Base-by-base conservation (phyloP, 257 asterid species). In the Leptodermis oblonga region DNA sequence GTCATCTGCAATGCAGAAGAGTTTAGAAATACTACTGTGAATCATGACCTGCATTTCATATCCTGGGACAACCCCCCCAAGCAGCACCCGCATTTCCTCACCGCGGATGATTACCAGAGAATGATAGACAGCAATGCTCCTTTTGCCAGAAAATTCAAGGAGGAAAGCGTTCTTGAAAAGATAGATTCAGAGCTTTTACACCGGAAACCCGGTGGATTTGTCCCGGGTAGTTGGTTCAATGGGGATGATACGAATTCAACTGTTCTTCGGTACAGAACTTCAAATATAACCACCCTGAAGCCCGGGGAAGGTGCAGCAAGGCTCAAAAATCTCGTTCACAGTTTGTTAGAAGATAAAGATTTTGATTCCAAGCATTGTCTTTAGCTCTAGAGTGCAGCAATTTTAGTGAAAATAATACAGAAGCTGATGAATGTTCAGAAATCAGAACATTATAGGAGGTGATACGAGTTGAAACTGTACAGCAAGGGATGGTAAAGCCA, bases 61-160 rank as follows among this genome's bases (percentile, higher is more conserved):
- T 89, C 95, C 67, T 89, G 96, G 96, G 96, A 89, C 75, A 84
- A 87, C 67, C 96, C 95, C 62, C 96, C 96, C 7, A 84, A 87
- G 75, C 96, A 90, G 80, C 95, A 90, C 72, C 96, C 96, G 1
- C 95, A 84, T 80, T 83, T 81, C 84, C 87, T 90, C 61, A 70
- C 81, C 2, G 52, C 49, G 30, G 41, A 74, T 3, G 86, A 87
- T 69, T 83, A 81, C 64, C 80, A 77, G 74, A 81, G 67, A 71
- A 87, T 90, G 95, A 76, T 84, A 9, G 84, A 80, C 31, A 87
- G 96, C 65, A 86, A 84, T 69, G 83, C 95, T 22, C 87, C 96
- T 6, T 90, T 90, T 62, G 96, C 90, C 73, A 70, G 95, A 70
- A 90, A 90, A 76, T 86, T 86, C 55, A 75, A 74, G 71, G 65